Conservation (phyloP, 177 flowering plant genomes). For the Tripterygium wilfordii region DNA sequence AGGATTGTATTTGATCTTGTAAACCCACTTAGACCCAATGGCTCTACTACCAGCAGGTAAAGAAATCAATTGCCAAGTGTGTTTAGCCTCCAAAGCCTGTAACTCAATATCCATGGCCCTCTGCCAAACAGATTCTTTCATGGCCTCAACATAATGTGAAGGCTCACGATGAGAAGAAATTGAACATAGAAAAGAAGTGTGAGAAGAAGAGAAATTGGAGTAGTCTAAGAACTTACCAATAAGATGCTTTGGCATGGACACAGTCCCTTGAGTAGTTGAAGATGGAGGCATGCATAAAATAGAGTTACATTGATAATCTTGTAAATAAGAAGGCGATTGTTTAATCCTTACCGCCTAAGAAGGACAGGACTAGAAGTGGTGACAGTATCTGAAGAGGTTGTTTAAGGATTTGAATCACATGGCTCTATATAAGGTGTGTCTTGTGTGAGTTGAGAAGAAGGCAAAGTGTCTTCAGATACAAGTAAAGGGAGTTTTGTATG, state of each 20-base stretch:
- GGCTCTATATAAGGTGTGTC: too few relatives aligned
- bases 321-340: too few relatives aligned
- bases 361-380: neutral
- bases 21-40: slow-evolving; percentile 10
- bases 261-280: neutral
- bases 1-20: slow-evolving; percentile 2
- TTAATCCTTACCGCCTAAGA: neutral
- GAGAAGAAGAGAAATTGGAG: neutral
- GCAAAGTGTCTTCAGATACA: too few relatives aligned
- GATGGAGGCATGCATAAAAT: neutral
- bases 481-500: too few relatives aligned
- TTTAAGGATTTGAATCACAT: too few relatives aligned
- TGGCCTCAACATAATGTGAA: too few relatives aligned
- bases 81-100: too few relatives aligned
- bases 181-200: too few relatives aligned
- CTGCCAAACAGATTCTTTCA: too few relatives aligned
- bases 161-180: neutral
- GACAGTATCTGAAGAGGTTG: neutral
- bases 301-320: neutral
- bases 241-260: neutral
- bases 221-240: neutral
- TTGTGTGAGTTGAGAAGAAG: too few relatives aligned
- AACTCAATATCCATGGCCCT: too few relatives aligned
- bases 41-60: neutral
- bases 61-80: neutral